Base-by-base conservation (phyloP, 768 basidiomycete species). In the Russula ochroleuca region DNA sequence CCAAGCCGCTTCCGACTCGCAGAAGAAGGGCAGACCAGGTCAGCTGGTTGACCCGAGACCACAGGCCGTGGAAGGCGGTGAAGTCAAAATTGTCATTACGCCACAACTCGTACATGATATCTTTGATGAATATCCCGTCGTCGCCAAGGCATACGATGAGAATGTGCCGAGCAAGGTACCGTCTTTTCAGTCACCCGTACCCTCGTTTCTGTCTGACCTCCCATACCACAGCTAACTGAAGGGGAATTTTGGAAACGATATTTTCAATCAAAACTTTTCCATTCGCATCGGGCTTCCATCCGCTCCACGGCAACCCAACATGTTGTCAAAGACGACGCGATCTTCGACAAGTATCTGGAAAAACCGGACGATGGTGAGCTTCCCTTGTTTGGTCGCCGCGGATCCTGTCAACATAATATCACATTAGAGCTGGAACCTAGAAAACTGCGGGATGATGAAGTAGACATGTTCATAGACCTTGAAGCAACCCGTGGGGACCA, bases 101-200 rank as follows among this genome's bases (percentile, higher is more conserved):
- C 90, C 90, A 17, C 92, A 94, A 74, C 81, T 98, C 50, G 90
- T 96, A 38, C 86, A 92, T 69, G 96, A 98, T 70, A 94, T 98
- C 54, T 99, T 99, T 70, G 94, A 98, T 67, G 95, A 97, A 76
- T 98, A 94, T 72, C 95, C 97, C 2, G 89, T 97, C 37, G 93
- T 98, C 14, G 87, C 89, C 45, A 90, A 85, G 73, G 96, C 94
- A 0, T 96, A 97, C 70, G 87, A 78, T 64, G 94, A 96, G 71
- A 94, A 95, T 68, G 95, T 98, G 1, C 94, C 96, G 3, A 82
- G 76, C 67, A 89, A 90, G 80, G 94, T 88, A 77, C 66, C 63
- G 14, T 23, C 21, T 37, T 43, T 47, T 58, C 25, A 57, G 17
- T 53, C 43, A 41, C 65, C 25, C n/a, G n/a, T 47, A 4, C 38